These are phyloP conservation scores for Scenedesmus sp. DNA, from an alignment of 163 green algal species.

Conservation along the genomic window DNA sequence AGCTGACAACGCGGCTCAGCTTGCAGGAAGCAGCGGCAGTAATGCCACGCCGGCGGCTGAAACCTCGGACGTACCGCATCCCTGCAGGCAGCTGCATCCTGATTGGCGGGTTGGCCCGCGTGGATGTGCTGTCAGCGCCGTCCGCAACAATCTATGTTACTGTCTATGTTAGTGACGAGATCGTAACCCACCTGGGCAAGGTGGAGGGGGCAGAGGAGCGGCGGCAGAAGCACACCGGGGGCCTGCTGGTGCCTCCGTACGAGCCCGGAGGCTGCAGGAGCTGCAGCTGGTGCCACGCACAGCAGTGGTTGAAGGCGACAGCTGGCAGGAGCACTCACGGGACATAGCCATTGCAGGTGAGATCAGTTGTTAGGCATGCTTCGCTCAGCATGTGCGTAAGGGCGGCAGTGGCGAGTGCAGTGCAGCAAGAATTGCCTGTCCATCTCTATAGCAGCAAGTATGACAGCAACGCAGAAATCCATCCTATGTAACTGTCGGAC, in stretches of 20 bases:
- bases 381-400: not conserved
- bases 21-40: constrained; percentile 84
- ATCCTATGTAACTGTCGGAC: too few species aligned
- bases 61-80: constrained; percentile 92
- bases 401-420: too few species aligned
- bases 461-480: too few species aligned
- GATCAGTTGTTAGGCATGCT: not conserved
- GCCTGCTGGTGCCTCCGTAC: constrained; percentile 68
- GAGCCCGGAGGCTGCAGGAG: constrained; percentile 45
- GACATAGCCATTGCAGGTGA: constrained; percentile 92
- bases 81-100: constrained; percentile 80
- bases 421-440: too few species aligned
- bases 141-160: constrained; percentile 96
- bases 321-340: constrained; percentile 81
- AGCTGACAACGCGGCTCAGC: constrained; percentile 85
- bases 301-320: constrained; percentile 76
- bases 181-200: constrained; percentile 93
- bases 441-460: too few species aligned
- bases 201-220: constrained; percentile 85
- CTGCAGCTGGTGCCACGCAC: constrained; percentile 71
- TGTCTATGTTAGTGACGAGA: constrained; percentile 84
- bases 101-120: constrained; percentile 87
- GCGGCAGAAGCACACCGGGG: constrained; percentile 76
- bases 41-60: constrained; percentile 82
- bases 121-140: constrained; percentile 87